Percentiles rank a stretch among this genome's conserved stretches.
Conservation (phyloP, 257 asterid genomes). For the Solanum rostratum region DNA sequence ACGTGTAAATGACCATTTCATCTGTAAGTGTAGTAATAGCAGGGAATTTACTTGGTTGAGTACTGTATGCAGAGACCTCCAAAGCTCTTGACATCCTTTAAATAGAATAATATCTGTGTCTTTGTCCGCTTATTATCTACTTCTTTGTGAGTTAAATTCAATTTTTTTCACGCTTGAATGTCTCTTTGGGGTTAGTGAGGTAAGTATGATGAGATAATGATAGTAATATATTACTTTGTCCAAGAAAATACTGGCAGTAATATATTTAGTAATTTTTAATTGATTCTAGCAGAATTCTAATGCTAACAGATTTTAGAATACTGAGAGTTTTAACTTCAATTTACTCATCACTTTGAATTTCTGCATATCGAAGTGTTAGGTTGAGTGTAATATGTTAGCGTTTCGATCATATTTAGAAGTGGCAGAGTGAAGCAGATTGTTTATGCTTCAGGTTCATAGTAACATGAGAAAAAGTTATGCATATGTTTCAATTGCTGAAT, state of each 20-base stretch:
- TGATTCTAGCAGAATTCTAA: neutral
- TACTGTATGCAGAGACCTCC: neutral
- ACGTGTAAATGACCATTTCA: slow-evolving; percentile 88
- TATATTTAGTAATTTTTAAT: neutral
- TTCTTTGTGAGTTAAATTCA: neutral
- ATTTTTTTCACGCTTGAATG: neutral
- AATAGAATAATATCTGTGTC: neutral
- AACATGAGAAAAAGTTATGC: neutral
- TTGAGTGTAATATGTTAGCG: neutral
- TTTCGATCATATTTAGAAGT: neutral
- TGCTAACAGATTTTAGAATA: neutral
- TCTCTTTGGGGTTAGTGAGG: neutral
- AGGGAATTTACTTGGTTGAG: neutral
- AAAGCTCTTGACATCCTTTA: neutral
- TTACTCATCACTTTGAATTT: neutral
- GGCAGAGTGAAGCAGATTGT: neutral
- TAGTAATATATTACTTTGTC: neutral
- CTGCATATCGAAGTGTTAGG: neutral
- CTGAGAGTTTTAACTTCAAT: neutral
- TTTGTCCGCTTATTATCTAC: neutral
- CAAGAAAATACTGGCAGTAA: neutral
- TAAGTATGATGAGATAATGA: neutral
- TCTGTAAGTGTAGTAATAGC: slow-evolving; percentile 49
- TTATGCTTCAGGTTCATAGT: neutral
- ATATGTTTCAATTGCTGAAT: neutral